Percentiles rank a stretch among this genome's conserved stretches.
phyloP scores from a whole-genome alignment of 352 stramenopile genomes.

The Globisporangium heterothallicum region DNA sequence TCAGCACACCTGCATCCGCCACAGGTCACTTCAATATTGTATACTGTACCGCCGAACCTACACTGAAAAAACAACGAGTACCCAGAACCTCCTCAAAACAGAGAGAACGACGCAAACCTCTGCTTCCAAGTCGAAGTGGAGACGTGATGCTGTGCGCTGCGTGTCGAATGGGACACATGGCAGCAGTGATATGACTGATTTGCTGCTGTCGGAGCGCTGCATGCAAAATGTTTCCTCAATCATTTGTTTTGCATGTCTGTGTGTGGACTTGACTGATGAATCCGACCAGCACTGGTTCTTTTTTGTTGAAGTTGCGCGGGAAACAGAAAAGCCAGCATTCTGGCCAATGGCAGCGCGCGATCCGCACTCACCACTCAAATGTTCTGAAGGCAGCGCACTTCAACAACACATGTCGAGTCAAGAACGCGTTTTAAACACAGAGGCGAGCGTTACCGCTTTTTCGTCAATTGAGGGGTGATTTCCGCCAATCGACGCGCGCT shows the following conservation, averaged over 20 bases:
- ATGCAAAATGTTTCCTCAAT: slow-evolving; percentile 15
- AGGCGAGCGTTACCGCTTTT: background rate
- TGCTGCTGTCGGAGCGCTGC: background rate
- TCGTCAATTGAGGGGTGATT: slow-evolving; percentile 10
- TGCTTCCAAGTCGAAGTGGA: background rate
- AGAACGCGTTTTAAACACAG: slow-evolving; percentile 22
- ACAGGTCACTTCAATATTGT: background rate
- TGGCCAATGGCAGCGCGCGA: slow-evolving; percentile 18
- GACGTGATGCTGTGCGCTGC: no score
- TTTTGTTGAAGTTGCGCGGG: slow-evolving; percentile 62
- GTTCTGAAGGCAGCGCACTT: slow-evolving; percentile 26
- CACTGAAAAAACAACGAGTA: background rate
- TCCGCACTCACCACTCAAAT: slow-evolving; percentile 15
- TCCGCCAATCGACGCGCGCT: slow-evolving; percentile 12
- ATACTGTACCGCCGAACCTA: background rate
- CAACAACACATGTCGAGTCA: slow-evolving; percentile 22
- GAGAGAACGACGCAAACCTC: background rate
- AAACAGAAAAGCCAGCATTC: slow-evolving; percentile 20
- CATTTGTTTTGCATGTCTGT: slow-evolving; percentile 28
- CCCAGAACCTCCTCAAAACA: slow-evolving; percentile 1
- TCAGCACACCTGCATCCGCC: background rate
- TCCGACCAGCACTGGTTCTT: slow-evolving; percentile 17
- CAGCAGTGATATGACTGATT: background rate
- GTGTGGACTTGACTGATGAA: slow-evolving; percentile 1
- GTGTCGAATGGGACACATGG: no score